A percentile compares a stretch with the other conserved stretches of the same genome.
Conservation (phyloP, 139 green algal genomes). For the Eudorina sp. region DNA sequence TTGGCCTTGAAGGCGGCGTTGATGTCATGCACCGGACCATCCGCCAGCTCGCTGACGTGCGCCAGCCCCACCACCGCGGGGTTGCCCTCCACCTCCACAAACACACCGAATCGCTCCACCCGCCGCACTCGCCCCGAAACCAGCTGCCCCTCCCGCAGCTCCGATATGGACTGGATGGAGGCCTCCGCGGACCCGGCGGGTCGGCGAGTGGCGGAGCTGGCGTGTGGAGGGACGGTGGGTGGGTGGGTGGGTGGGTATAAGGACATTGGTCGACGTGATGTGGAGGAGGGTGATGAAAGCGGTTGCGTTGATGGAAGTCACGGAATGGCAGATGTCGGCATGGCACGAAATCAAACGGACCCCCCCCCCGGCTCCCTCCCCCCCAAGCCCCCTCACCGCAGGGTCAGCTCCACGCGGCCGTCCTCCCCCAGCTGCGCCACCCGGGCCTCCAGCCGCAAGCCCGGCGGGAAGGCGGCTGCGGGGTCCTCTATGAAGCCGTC, state of each 20-base stretch:
- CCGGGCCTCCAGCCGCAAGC: constrained; percentile 70
- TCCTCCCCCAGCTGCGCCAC: neutral
- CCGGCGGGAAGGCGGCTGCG: constrained; percentile 80
- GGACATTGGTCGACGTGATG: no score
- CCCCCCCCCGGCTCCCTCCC: neutral
- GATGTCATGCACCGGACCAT: constrained; percentile 77
- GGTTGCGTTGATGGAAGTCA: neutral
- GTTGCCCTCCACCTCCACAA: constrained; percentile 78
- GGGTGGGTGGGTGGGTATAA: no score
- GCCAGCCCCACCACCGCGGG: constrained; percentile 71
- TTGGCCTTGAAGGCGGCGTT: constrained; percentile 43
- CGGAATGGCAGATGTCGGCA: neutral
- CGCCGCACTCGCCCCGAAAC: constrained; percentile 66
- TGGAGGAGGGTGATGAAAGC: neutral
- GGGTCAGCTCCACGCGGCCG: constrained; percentile 75
- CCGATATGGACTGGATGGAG: constrained; percentile 20
- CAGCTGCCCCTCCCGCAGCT: constrained; percentile 68
- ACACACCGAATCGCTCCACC: constrained; percentile 90
- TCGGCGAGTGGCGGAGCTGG: neutral
- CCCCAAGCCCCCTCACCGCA: constrained; percentile 50
- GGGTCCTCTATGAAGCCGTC: constrained; percentile 89
- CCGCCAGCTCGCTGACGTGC: constrained; percentile 87
- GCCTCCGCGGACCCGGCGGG: neutral
- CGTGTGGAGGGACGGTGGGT: neutral
- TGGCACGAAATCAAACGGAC: neutral